These are phyloP conservation scores for Ogataea minuta DNA, from an alignment of 805 yeast species.

Conservation along the genomic window DNA sequence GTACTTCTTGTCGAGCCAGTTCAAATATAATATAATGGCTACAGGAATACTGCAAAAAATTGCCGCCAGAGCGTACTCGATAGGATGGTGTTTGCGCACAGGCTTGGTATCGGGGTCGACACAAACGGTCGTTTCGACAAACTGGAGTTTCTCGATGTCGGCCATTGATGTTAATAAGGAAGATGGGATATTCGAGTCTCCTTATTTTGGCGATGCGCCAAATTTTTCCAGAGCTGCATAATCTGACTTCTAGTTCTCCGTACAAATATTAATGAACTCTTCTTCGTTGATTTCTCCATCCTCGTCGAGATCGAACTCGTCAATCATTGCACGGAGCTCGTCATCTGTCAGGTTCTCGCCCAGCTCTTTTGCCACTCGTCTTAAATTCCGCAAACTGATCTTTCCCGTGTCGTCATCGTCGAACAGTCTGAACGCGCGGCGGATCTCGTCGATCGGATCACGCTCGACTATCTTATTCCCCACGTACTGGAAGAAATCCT, in stretches of 20 bases:
- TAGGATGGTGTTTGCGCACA: conserved; percentile 1
- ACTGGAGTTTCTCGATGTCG: conserved; percentile 7
- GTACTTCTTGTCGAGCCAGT: conserved; percentile 16
- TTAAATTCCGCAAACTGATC: conserved; percentile 74
- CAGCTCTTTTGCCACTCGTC: conserved; percentile 86
- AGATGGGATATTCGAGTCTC: conserved; percentile 5
- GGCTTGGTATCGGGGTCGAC: conserved; percentile 1
- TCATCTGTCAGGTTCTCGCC: conserved; percentile 93
- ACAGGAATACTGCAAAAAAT: conserved; percentile 8
- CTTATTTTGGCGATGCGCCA: conserved; percentile 9
- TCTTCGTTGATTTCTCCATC: conserved; percentile 93
- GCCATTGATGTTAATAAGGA: conserved; percentile 1
- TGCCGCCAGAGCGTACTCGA: conserved; percentile 8
- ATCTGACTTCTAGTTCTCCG: conserved; percentile 48
- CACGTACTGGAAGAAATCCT: conserved; percentile 77
- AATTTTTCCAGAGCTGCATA: background rate
- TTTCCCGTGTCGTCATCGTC: conserved; percentile 88
- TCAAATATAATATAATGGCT: conserved; percentile 9
- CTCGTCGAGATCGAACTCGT: conserved; percentile 92
- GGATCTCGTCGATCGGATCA: conserved; percentile 91
- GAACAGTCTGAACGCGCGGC: conserved; percentile 83
- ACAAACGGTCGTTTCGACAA: background rate
- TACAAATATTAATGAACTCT: conserved; percentile 86
- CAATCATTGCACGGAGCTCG: conserved; percentile 94
- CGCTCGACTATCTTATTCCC: conserved; percentile 80